Evolutionary conservation across 75 land plant genomes (phyloP), one percentile per base, ranked within the genome.

Genomic region (Pinus tabuliformis): DNA sequence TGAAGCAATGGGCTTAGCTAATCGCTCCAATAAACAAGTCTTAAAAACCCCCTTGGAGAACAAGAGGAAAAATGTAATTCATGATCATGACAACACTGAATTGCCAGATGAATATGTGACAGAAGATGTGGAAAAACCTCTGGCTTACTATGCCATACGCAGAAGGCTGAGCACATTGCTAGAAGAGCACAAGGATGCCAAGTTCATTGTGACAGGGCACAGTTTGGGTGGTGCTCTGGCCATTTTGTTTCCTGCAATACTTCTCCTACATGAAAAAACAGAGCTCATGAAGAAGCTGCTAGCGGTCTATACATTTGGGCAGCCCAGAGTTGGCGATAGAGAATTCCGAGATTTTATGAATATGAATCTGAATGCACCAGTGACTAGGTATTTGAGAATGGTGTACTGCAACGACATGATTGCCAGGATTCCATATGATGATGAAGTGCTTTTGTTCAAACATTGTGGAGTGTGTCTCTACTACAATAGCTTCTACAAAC

Each of bases 161-260:
- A 77, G 76, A 4, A 77, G 65, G 56, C 82, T 90, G n/a, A 30
- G 30, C 20, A 18, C 75, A 17, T 62, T 86, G 22, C 56, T 89
- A 28, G 33, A 37, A 16, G 62, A 70, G 64, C 76, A 88, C 81
- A 70, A 77, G 45, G 57, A 79, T 63, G 91, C 92, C 5, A 83
- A 81, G 76, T 73, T 86, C 16, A 57, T 83, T 30, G 70, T 90
- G 61, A 75, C 95, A 3, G 95, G 95, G 0, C 95, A 92, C 83
- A 88, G 91, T 72, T 73, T 92, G 15, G 95, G 95, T 7, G 95
- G 91, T 33, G 87, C 95, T 30, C 75, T 90, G 16, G 91, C 95
- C 2, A 74, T 86, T 9, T 78, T 92, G 12, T 90, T 91, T 64
- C 76, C 87, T 15, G 78, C 86, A 15, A 36, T 90, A 60, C 63